phyloP scores from a whole-genome alignment of 2,329 filamentous ascomycete species.

The Dendryphion nanum region DNA sequence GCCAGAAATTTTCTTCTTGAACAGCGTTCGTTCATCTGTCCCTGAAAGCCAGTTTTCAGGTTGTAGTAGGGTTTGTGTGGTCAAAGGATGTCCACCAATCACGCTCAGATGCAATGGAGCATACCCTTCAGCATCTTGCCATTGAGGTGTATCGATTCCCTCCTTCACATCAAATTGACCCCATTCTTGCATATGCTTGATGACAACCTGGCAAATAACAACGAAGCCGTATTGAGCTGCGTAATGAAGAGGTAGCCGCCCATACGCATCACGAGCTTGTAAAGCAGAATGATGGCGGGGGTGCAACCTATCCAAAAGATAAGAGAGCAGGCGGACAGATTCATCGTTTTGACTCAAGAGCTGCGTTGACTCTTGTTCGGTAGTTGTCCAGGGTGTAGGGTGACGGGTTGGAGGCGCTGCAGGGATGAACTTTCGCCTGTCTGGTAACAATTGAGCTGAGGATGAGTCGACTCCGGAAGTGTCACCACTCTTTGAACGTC shows the following conservation, averaged over 20 bases:
- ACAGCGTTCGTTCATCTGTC: slow-evolving; percentile 60
- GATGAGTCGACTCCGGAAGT: slow-evolving; percentile 50
- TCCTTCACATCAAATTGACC: slow-evolving; percentile 78
- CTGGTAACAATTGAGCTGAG: slow-evolving; percentile 48
- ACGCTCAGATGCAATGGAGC: slow-evolving; percentile 91
- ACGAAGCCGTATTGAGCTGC: slow-evolving; percentile 93
- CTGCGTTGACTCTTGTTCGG: slow-evolving; percentile 62
- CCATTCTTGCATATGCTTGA: slow-evolving; percentile 88
- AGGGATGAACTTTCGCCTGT: slow-evolving; percentile 73
- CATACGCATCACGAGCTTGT: slow-evolving; percentile 70
- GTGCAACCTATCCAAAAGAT: slow-evolving; percentile 66
- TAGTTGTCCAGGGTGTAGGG: slow-evolving; percentile 61
- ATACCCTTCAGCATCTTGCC: slow-evolving; percentile 91
- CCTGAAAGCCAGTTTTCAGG: slow-evolving; percentile 74
- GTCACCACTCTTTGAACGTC: slow-evolving; percentile 64
- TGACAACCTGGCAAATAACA: slow-evolving; percentile 82
- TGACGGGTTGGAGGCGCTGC: slow-evolving; percentile 65
- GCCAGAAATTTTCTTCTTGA: slow-evolving; percentile 70
- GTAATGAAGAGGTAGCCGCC: slow-evolving; percentile 85
- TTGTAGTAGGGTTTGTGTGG: slow-evolving; percentile 76
- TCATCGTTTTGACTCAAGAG: slow-evolving; percentile 69
- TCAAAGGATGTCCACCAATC: slow-evolving; percentile 83
- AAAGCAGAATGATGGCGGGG: slow-evolving; percentile 68
- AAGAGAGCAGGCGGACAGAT: slow-evolving; percentile 65
- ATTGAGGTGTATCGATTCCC: slow-evolving; percentile 81